Percentiles rank a stretch among this genome's conserved stretches.
Conservation (phyloP, 2,329 filamentous ascomycete genomes). For the Coniella lustricola region DNA sequence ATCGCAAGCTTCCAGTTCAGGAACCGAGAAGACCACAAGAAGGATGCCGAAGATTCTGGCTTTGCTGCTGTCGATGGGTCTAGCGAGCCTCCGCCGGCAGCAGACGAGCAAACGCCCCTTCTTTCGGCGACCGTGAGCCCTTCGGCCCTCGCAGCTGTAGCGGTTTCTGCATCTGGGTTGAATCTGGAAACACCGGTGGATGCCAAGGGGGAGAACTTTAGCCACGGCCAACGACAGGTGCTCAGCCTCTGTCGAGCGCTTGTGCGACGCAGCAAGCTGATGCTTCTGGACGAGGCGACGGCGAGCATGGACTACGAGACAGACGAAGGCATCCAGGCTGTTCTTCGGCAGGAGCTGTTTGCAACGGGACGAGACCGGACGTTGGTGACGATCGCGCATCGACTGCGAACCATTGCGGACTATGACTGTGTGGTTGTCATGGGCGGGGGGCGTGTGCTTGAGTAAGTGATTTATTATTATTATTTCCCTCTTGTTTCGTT, state of each 20-base stretch:
- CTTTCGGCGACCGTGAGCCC: conserved; percentile 4
- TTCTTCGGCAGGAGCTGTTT: conserved; percentile 43
- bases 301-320: conserved; percentile 54
- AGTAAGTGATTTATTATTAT: conserved; percentile 24
- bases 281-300: conserved; percentile 53
- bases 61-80: too few relatives aligned
- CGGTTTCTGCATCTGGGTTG: conserved; percentile 21
- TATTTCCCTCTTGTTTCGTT: neutral
- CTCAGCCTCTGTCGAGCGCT: conserved; percentile 51
- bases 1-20: conserved; percentile 44
- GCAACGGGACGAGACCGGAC: conserved; percentile 38
- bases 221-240: conserved; percentile 51
- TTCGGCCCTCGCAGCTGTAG: conserved; percentile 17
- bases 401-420: conserved; percentile 51
- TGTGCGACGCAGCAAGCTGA: conserved; percentile 46
- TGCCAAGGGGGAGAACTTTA: conserved; percentile 48
- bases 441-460: conserved; percentile 44
- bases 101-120: conserved; percentile 16
- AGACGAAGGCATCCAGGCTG: conserved; percentile 47
- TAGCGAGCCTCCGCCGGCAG: neutral
- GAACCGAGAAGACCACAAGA: conserved; percentile 22
- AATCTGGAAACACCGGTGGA: conserved; percentile 41
- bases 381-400: conserved; percentile 51
- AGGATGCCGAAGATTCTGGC: neutral
- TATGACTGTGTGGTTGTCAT: conserved; percentile 54